Evolutionary conservation across 1,139 yeast species (phyloP).

Genomic region (Protomyces gravidus): DNA sequence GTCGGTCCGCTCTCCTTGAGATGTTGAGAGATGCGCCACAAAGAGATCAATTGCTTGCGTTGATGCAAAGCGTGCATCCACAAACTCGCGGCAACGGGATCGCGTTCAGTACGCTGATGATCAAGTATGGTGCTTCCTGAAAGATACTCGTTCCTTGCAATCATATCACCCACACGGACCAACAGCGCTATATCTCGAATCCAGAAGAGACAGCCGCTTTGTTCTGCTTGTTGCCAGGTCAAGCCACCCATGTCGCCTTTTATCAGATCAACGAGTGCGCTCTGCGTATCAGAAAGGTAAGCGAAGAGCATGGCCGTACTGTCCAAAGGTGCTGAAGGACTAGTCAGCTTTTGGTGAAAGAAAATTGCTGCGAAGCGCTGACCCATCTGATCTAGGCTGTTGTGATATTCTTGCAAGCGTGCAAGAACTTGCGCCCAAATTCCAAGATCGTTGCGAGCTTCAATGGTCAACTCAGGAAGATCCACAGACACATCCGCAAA

Average conservation of each 20-base stretch:
- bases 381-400: constrained; percentile 14
- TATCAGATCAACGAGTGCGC: constrained; percentile 56
- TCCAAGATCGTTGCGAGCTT: neutral
- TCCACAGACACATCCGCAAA: neutral
- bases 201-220: constrained; percentile 73
- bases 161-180: constrained; percentile 52
- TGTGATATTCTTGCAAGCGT: neutral
- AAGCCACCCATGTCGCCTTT: constrained; percentile 46
- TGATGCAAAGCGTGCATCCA: constrained; percentile 73
- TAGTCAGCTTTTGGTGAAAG: neutral
- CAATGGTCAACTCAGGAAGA: neutral
- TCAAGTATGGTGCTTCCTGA: constrained; percentile 53
- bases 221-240: constrained; percentile 59
- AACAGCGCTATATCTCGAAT: constrained; percentile 50
- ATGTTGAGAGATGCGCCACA: constrained; percentile 75
- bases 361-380: neutral
- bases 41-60: constrained; percentile 68
- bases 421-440: constrained; percentile 2
- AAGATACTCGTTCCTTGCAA: constrained; percentile 22
- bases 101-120: constrained; percentile 43
- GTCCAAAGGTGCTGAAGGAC: neutral
- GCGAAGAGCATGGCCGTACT: constrained; percentile 73
- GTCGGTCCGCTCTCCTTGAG: constrained; percentile 81
- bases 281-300: constrained; percentile 50
- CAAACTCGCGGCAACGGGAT: constrained; percentile 70